phyloP scores from a whole-genome alignment of 176 grass and related monocot genomes.

The Raddia distichophylla region DNA sequence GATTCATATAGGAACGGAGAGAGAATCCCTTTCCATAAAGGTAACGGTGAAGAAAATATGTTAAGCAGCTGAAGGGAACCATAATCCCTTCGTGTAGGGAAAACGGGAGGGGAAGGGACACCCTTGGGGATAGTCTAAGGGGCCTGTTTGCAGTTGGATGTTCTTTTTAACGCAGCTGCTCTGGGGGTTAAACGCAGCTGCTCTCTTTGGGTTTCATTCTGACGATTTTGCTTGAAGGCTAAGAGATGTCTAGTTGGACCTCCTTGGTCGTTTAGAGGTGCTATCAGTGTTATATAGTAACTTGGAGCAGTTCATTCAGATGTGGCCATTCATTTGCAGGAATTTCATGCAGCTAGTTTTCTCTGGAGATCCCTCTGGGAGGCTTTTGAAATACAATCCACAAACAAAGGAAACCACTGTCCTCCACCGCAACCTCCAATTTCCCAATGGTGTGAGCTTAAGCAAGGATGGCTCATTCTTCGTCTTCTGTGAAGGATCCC shows the following conservation, averaged over 20 bases:
- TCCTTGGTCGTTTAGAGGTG: background rate
- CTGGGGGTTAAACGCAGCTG: background rate
- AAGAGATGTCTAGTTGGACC: background rate
- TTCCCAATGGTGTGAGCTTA: constrained; percentile 86
- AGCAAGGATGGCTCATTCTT: constrained; percentile 96
- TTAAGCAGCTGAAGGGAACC: no score
- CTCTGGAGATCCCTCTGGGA: constrained; percentile 79
- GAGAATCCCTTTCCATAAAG: no score
- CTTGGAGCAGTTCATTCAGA: background rate
- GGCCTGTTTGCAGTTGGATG: background rate
- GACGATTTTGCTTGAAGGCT: background rate
- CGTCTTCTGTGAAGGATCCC: constrained; percentile 79
- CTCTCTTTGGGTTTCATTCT: background rate
- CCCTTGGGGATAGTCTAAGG: background rate
- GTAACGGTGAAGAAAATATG: no score
- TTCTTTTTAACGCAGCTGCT: background rate
- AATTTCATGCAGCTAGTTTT: constrained; percentile 89
- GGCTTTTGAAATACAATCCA: constrained; percentile 78
- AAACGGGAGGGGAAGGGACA: no score
- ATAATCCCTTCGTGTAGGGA: no score
- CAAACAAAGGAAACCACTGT: constrained; percentile 83
- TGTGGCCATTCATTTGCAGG: constrained; percentile 46
- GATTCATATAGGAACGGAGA: no score
- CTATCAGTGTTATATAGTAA: background rate
- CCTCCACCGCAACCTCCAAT: constrained; percentile 68